Evolutionary conservation across 1,139 yeast genomes (phyloP).

Genomic region (Hyphopichia burtonii): DNA sequence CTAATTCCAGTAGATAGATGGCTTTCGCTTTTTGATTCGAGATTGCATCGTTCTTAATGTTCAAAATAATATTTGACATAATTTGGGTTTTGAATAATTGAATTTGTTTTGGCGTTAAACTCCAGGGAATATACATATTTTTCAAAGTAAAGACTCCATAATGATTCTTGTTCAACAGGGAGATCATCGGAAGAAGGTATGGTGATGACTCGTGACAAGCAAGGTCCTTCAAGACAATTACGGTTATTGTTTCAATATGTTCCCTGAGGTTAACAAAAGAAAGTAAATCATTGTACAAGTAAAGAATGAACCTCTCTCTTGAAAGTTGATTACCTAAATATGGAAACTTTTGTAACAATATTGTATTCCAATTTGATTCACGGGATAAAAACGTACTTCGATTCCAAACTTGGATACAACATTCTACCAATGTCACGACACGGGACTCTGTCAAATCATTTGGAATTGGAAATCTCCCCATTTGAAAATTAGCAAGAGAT

Average conservation of each 20-base stretch:
- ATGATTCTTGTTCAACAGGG: conserved; percentile 17
- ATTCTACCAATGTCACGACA: conserved; percentile 25
- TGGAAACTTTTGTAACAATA: conserved; percentile 39
- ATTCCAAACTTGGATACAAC: conserved; percentile 31
- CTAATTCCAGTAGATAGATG: conserved; percentile 19
- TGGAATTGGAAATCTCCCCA: conserved; percentile 39
- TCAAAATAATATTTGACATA: conserved; percentile 19
- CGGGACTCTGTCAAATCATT: conserved; percentile 22
- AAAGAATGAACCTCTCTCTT: conserved; percentile 34
- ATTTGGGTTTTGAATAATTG: conserved; percentile 20
- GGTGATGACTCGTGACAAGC: conserved; percentile 25
- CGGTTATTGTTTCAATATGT: conserved; percentile 22
- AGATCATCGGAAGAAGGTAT: conserved; percentile 23
- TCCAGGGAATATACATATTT: conserved; percentile 17
- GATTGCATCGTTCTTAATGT: conserved; percentile 15
- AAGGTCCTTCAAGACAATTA: conserved; percentile 22
- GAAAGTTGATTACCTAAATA: conserved; percentile 40
- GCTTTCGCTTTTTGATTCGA: conserved; percentile 14
- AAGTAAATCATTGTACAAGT: conserved; percentile 28
- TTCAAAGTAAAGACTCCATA: conserved; percentile 17
- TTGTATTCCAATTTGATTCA: conserved; percentile 34
- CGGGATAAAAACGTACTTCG: conserved; percentile 14
- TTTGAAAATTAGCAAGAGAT: conserved; percentile 21
- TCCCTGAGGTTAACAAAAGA: conserved; percentile 18
- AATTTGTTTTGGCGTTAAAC: conserved; percentile 17